Base-by-base conservation (phyloP, 202 grass and related monocot species). In the Digitaria exilis region DNA sequence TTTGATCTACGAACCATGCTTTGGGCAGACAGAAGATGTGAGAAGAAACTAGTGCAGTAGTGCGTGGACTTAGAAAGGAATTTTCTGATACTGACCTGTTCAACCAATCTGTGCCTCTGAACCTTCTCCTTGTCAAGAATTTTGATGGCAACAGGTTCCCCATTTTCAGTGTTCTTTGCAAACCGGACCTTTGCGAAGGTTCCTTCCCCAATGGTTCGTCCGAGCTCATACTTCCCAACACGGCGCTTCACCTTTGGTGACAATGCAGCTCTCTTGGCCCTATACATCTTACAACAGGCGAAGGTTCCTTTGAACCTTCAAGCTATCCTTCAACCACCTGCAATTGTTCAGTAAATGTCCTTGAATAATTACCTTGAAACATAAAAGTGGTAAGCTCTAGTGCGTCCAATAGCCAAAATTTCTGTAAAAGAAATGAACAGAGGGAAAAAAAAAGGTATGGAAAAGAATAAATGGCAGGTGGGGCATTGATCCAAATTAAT, bases 71-170 rank as follows among this genome's bases (percentile, higher is more conserved):
- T 63, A 28, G 17, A 71, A 78, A 34, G 62, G 26, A 86, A 89
- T 69, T 73, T 37, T 75, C 43, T 64, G 77, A 54, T 71, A 81
- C 76, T 54, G 67, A 97, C 94, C 94, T 97, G 94, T 73, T 97
- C 94, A 56, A 89, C 91, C 69, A 97, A 82, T 85, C 90, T 94
- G 76, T 90, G 82, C 80, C 82, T 97, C 67, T 87, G 73, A 65
- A 97, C 92, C 73, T 97, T 97, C 84, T 97, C 91, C 81, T 97
- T 97, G 31, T 94, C 91, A 30, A 97, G 84, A 41, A 97, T 97
- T 85, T 97, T 97, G 85, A 97, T 97, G 10, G 94, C 94, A 82
- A 97, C 91, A 80, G 82, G 89, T 0, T 97, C 91, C 6, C 25
- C 62, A 14, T 69, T 97, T 86, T 97, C 91, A 31, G 87, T 89